phyloP scores from a whole-genome alignment of 176 grass and related monocot genomes.

The Pontederia crassipes region DNA sequence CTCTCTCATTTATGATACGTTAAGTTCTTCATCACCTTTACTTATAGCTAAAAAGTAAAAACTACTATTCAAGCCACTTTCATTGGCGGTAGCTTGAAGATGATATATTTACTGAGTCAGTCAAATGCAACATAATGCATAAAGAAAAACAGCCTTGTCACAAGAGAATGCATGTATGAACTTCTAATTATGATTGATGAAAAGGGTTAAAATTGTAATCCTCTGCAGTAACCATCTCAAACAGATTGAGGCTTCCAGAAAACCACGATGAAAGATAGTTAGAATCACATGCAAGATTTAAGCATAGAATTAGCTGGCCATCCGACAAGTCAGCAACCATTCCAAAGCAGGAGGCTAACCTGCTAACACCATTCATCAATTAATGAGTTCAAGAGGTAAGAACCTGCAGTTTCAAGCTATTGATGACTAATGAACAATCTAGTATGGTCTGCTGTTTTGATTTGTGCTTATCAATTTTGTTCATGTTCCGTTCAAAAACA shows the following conservation, averaged over 20 bases:
- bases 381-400: conserved; percentile 33
- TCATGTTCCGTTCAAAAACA: too few relatives aligned
- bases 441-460: too few relatives aligned
- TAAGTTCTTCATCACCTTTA: too few relatives aligned
- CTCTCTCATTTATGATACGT: too few relatives aligned
- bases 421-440: too few relatives aligned
- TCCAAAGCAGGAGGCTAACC: conserved; percentile 29
- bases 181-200: neutral
- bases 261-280: neutral
- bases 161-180: neutral
- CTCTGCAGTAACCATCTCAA: conserved; percentile 38
- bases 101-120: too few relatives aligned
- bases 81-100: too few relatives aligned
- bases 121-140: neutral
- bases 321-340: conserved; percentile 6
- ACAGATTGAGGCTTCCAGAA: neutral
- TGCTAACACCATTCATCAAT: conserved; percentile 33
- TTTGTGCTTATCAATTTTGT: too few relatives aligned
- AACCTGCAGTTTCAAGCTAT: conserved; percentile 85
- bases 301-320: neutral
- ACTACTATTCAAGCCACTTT: too few relatives aligned
- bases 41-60: too few relatives aligned
- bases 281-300: neutral
- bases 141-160: neutral
- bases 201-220: conserved; percentile 54